Evolutionary conservation across 805 yeast species (phyloP).

Genomic region (Monosporozyma siamensis): DNA sequence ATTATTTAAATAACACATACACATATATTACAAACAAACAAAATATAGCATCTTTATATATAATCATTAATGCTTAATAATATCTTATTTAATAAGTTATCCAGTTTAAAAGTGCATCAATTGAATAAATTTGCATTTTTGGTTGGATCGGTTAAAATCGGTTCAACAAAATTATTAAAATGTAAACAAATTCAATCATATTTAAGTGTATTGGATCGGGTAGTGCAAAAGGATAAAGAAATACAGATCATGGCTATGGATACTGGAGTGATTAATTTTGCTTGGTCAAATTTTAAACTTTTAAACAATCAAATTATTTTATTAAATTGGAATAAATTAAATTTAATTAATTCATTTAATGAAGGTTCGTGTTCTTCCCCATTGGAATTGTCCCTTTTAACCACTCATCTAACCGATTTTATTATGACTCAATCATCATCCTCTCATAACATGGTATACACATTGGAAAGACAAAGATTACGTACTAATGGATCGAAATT

Average conservation of each 20-base stretch:
- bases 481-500: slow-evolving; percentile 39
- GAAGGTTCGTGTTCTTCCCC: slow-evolving; percentile 17
- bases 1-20: no score
- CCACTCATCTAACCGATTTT: neutral
- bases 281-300: slow-evolving; percentile 8
- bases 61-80: slow-evolving; percentile 5
- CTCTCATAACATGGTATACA: slow-evolving; percentile 21
- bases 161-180: slow-evolving; percentile 14
- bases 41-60: slow-evolving; percentile 3
- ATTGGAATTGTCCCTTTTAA: neutral
- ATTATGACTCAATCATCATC: neutral
- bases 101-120: slow-evolving; percentile 7
- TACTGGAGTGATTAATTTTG: slow-evolving; percentile 33
- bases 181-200: slow-evolving; percentile 12
- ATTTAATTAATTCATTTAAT: slow-evolving; percentile 18
- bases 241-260: slow-evolving; percentile 22
- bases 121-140: slow-evolving; percentile 15
- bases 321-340: slow-evolving; percentile 31
- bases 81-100: neutral
- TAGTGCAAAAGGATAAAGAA: neutral
- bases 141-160: slow-evolving; percentile 16
- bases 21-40: neutral
- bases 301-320: slow-evolving; percentile 17
- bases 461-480: slow-evolving; percentile 50
- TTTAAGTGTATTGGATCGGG: slow-evolving; percentile 8